Base-by-base conservation (phyloP, 768 basidiomycete species). In the Termitomyces sp. region DNA sequence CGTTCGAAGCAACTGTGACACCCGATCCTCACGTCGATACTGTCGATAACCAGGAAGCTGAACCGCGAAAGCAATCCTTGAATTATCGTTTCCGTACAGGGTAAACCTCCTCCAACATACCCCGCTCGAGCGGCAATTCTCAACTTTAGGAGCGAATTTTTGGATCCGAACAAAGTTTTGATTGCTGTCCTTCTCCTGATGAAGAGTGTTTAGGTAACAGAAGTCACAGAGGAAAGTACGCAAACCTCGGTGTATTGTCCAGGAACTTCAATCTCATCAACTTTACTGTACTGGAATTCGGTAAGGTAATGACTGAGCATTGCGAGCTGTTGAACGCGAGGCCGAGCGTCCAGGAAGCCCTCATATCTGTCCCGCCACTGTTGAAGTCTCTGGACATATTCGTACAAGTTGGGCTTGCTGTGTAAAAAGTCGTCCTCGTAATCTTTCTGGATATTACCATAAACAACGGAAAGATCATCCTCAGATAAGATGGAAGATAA, bases 191-290 rank as follows among this genome's bases (percentile, higher is more conserved):
- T 95, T 94, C 68, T 98, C 95, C 95, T 97, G 66, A 14, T 27
- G 43, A 22, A 63, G 39, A 57, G 58, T 55, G 53, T 30, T 55
- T 46, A 34, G 27, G n/a, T 37, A 47, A 33, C 27, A 44, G n/a
- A 48, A 26, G 32, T 49, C 34, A 33, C 14, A 2, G 57, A 13
- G 26, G 13, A 46, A 32, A 9, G 43, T 44, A 8, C n/a, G 60
- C 67, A 24, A n/a, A 91, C 95, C 83, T 98, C 93, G 0, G 94
- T 91, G 69, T 99, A 99, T 71, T 99, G 97, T 7, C 97, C 97
- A n/a, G 95, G 95, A 50, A 99, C 85, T 68, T 99, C 95, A 39
- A 99, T 92, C 62, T 99, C 96, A 62, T 98, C 97, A 50, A 96
- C 94, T 70, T 95, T 97, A 67, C 86, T 88, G 71, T 98, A 95